phyloP scores from a whole-genome alignment of 2,329 filamentous ascomycete species.

The Aspergillus uvarum region DNA sequence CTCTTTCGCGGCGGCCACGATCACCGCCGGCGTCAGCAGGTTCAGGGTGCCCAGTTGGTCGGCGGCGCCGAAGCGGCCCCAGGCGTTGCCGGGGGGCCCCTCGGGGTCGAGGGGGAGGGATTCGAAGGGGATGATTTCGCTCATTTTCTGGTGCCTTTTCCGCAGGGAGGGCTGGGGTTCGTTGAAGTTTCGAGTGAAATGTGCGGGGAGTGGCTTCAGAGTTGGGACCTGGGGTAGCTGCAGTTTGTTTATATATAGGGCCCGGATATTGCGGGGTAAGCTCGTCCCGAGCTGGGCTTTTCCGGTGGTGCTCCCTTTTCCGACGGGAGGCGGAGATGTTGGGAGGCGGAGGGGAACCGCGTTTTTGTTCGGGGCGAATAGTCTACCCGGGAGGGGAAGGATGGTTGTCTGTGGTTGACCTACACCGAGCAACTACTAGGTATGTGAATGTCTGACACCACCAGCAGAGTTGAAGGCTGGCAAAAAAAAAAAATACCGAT shows the following conservation, averaged over 20 bases:
- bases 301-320: neutral
- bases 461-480: too few relatives aligned
- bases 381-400: too few relatives aligned
- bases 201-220: neutral
- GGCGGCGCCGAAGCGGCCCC: conserved; percentile 53
- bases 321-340: neutral
- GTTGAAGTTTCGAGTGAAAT: neutral
- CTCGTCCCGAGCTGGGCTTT: neutral
- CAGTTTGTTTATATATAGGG: neutral
- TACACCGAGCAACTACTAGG: too few relatives aligned
- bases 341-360: neutral
- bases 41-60: conserved; percentile 58
- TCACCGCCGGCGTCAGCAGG: conserved; percentile 48
- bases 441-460: too few relatives aligned
- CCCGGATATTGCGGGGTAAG: neutral
- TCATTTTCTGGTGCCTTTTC: too few relatives aligned
- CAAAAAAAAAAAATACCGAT: too few relatives aligned
- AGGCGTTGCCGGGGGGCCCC: conserved; percentile 55
- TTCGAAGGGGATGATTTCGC: neutral
- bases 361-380: too few relatives aligned
- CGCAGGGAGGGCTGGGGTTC: neutral
- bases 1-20: conserved; percentile 45
- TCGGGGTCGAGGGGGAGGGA: neutral
- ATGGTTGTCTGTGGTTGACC: too few relatives aligned
- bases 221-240: too few relatives aligned